Conservation (phyloP, 768 basidiomycete species). For the Boletus tomentosulus region DNA sequence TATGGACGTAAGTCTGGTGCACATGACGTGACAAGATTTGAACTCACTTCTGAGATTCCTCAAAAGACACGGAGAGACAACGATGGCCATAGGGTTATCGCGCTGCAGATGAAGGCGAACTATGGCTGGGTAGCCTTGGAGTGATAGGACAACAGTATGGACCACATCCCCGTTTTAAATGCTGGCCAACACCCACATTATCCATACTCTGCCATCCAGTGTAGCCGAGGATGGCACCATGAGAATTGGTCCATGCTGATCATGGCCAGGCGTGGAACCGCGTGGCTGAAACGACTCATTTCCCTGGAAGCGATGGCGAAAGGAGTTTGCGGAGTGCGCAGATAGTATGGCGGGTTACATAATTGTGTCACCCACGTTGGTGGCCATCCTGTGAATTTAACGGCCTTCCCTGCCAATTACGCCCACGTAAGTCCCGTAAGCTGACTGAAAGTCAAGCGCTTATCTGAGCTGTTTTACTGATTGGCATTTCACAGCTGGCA, state of each 20-base stretch:
- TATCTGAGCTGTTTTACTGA: too few relatives aligned
- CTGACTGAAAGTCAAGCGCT: too few relatives aligned
- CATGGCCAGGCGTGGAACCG: neutral
- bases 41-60: slow-evolving; percentile 12
- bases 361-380: neutral
- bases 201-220: slow-evolving; percentile 9
- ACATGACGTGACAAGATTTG: neutral
- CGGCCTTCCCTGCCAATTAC: neutral
- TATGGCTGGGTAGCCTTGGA: neutral
- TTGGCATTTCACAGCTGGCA: neutral
- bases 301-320: neutral
- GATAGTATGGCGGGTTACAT: neutral
- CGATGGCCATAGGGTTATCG: neutral
- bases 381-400: neutral
- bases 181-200: neutral
- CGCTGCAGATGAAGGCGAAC: neutral
- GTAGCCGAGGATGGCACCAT: neutral
- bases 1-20: neutral
- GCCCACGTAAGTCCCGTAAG: too few relatives aligned
- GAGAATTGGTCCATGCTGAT: neutral
- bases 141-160: neutral
- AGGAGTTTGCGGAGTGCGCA: neutral
- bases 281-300: neutral
- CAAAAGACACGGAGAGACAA: neutral
- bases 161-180: neutral